Conservation (phyloP, 202 grass and related monocot species). For the Thinopyrum obtusiflorum region DNA sequence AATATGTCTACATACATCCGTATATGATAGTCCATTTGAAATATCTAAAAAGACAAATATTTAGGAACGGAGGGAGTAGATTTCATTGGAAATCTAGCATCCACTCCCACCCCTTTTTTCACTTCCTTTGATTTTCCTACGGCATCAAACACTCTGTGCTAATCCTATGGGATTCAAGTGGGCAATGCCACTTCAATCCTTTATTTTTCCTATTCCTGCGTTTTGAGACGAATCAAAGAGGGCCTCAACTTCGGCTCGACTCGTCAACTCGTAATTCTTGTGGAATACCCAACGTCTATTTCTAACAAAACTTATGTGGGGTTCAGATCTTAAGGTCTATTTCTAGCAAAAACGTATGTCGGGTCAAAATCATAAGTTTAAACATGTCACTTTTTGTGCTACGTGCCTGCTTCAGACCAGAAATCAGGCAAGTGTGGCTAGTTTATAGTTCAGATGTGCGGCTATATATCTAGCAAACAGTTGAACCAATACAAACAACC, state of each 20-base stretch:
- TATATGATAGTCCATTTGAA: too few relatives aligned
- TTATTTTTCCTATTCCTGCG: too few relatives aligned
- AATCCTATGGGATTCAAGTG: too few relatives aligned
- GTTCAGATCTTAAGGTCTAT: not conserved
- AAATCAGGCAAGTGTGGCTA: slow-evolving; percentile 15
- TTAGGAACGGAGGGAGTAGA: too few relatives aligned
- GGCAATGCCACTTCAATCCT: too few relatives aligned
- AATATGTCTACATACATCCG: too few relatives aligned
- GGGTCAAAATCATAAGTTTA: not conserved
- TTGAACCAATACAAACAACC: not conserved
- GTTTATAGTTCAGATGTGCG: slow-evolving; percentile 11
- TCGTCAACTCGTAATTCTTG: not conserved
- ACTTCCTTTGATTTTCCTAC: too few relatives aligned
- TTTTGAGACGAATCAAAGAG: too few relatives aligned
- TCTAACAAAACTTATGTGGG: slow-evolving; percentile 2
- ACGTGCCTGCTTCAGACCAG: not conserved
- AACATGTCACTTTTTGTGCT: slow-evolving; percentile 10
- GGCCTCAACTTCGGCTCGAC: not conserved
- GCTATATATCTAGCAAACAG: not conserved
- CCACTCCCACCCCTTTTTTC: too few relatives aligned
- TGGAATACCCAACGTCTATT: not conserved
- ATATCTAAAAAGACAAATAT: too few relatives aligned
- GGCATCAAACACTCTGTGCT: too few relatives aligned
- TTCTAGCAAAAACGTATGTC: slow-evolving; percentile 7
- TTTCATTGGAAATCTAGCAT: too few relatives aligned